phyloP scores from a whole-genome alignment of 2,329 filamentous ascomycete genomes.

The Achaetomium macrosporum region DNA sequence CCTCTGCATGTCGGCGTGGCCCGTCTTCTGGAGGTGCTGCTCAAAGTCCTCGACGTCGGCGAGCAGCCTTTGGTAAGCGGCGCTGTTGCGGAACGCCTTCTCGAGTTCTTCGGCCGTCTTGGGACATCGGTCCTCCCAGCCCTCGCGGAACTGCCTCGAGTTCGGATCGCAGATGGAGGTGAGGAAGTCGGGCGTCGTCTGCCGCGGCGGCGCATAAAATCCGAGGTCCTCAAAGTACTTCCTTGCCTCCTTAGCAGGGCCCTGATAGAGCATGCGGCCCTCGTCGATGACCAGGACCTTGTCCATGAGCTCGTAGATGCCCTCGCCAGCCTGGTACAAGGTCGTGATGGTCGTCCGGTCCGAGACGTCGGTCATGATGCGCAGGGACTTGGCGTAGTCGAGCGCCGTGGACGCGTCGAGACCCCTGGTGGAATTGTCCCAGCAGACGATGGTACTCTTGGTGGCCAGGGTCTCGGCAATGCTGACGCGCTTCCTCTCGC shows the following conservation, averaged over 20 bases:
- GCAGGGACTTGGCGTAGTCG: conserved; percentile 60
- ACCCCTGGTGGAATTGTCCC: conserved; percentile 66
- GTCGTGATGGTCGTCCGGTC: conserved; percentile 55
- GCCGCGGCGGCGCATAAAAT: conserved; percentile 50
- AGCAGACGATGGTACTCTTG: conserved; percentile 52
- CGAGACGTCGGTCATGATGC: conserved; percentile 61
- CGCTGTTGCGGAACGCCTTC: conserved; percentile 59
- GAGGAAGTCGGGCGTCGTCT: conserved; percentile 73
- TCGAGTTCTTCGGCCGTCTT: conserved; percentile 64
- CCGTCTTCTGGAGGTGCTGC: conserved; percentile 23
- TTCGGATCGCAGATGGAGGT: conserved; percentile 69
- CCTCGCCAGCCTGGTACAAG: conserved; percentile 58
- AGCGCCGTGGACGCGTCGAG: conserved; percentile 63
- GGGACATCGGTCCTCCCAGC: conserved; percentile 60
- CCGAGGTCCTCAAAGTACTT: conserved; percentile 62
- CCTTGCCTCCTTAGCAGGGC: conserved; percentile 54
- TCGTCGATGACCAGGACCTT: conserved; percentile 64
- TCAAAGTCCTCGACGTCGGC: conserved; percentile 46
- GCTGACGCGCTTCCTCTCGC: conserved; percentile 67
- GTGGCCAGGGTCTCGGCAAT: conserved; percentile 58
- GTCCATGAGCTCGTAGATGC: conserved; percentile 58
- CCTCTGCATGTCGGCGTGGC: conserved; percentile 18
- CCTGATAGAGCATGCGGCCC: conserved; percentile 64
- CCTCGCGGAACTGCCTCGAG: conserved; percentile 61
- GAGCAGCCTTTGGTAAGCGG: conserved; percentile 49